Evolutionary conservation across 2,329 filamentous ascomycete genomes (phyloP).

Genomic region (Hypoxylon sp.): DNA sequence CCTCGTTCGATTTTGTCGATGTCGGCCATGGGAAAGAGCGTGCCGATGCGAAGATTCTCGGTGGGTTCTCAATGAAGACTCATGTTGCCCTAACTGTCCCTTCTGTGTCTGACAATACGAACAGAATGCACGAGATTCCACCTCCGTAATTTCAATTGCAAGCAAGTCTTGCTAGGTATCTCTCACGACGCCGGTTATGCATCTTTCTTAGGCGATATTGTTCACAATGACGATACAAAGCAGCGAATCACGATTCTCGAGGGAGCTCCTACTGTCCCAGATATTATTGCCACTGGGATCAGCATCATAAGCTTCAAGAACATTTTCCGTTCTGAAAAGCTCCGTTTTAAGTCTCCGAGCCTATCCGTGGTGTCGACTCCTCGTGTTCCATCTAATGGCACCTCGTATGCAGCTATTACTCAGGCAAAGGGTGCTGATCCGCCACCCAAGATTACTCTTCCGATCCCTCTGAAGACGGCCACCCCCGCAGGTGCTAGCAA

Average conservation of each 20-base stretch:
- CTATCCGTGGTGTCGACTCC: conserved; percentile 45
- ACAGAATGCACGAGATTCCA: conserved; percentile 69
- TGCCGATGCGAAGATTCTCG: conserved; percentile 73
- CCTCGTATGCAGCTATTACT: conserved; percentile 61
- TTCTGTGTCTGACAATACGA: conserved; percentile 23
- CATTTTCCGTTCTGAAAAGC: conserved; percentile 70
- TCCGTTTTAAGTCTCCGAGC: conserved; percentile 45
- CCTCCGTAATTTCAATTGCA: conserved; percentile 72
- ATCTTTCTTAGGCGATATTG: conserved; percentile 70
- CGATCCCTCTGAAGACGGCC: conserved; percentile 56
- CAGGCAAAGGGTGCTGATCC: conserved; percentile 57
- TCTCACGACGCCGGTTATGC: conserved; percentile 74
- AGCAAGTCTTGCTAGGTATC: conserved; percentile 72
- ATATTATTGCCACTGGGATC: conserved; percentile 64
- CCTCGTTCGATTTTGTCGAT: conserved; percentile 75
- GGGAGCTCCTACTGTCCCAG: conserved; percentile 65
- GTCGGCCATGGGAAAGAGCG: conserved; percentile 72
- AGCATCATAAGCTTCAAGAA: conserved; percentile 63
- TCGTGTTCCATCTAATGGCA: conserved; percentile 46
- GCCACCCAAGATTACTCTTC: conserved; percentile 61
- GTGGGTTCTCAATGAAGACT: conserved; percentile 56
- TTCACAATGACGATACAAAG: conserved; percentile 60
- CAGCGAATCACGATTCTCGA: conserved; percentile 68
- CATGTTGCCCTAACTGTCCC: conserved; percentile 1
- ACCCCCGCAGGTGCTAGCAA: conserved; percentile 44